Percentiles rank a stretch among this genome's conserved stretches.
These are phyloP conservation scores for Starmerella gropengiesseri DNA, from an alignment of 805 yeast species.

Conservation along the genomic window DNA sequence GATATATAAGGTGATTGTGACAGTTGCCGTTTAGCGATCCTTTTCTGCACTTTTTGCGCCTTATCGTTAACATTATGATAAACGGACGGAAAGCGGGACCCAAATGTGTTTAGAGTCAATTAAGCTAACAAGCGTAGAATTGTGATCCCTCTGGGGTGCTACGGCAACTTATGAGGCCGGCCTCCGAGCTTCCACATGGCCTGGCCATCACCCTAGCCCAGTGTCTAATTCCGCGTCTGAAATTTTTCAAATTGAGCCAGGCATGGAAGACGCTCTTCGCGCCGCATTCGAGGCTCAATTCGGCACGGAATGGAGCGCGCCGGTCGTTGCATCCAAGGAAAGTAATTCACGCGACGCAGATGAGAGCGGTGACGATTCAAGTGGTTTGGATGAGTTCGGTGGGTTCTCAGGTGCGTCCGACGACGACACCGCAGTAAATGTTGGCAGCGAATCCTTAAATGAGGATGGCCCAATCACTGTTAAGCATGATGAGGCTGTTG, in stretches of 20 bases:
- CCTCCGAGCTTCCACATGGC: no score
- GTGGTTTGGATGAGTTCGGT: constrained; percentile 5
- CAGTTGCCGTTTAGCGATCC: no score
- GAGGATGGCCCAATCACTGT: constrained; percentile 28
- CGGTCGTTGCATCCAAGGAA: constrained; percentile 14
- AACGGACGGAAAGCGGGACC: no score
- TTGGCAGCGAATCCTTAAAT: neutral
- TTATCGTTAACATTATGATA: no score
- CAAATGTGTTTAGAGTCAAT: no score
- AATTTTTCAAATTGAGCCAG: constrained; percentile 11
- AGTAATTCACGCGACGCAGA: constrained; percentile 8
- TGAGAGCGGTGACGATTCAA: constrained; percentile 6
- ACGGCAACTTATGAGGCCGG: no score
- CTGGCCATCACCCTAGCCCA: neutral
- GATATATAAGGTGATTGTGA: no score
- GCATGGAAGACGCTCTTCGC: constrained; percentile 17
- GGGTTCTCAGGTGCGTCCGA: constrained; percentile 1
- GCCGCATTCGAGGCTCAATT: constrained; percentile 31
- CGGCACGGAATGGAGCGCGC: constrained; percentile 27
- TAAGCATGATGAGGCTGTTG: constrained; percentile 28
- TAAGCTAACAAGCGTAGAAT: no score
- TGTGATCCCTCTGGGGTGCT: no score
- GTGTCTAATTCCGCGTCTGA: neutral
- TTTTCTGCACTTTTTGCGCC: no score
- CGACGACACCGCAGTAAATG: constrained; percentile 7